These are phyloP conservation scores for Rhizophora apiculata DNA, from an alignment of 345 rosid species.

Conservation along the genomic window DNA sequence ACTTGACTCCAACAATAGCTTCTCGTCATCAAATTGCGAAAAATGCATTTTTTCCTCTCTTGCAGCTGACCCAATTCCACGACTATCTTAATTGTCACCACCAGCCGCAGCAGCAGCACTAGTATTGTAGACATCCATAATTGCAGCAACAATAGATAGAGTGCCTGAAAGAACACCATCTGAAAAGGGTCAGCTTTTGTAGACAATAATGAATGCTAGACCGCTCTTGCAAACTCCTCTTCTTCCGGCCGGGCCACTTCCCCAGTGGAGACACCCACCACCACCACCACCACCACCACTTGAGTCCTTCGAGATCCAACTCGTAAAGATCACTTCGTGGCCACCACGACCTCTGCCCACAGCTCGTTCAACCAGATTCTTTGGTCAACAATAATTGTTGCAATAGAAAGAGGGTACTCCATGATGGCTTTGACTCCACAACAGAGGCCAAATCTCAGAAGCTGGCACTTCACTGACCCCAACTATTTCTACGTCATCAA, in stretches of 20 bases:
- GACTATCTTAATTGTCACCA: constrained; percentile 9
- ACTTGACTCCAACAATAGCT: constrained; percentile 62
- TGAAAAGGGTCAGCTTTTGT: constrained; percentile 90
- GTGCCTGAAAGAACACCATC: constrained; percentile 70
- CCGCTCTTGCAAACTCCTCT: constrained; percentile 90
- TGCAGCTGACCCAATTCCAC: constrained; percentile 39
- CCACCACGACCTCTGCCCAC: constrained; percentile 34
- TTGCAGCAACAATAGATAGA: constrained; percentile 33
- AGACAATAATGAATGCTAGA: constrained; percentile 93
- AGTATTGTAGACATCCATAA: constrained; percentile 21
- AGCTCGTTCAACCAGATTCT: constrained; percentile 49
- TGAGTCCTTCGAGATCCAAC: constrained; percentile 86
- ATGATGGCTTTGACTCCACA: constrained; percentile 54
- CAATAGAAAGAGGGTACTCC: constrained; percentile 56
- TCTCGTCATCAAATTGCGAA: constrained; percentile 84
- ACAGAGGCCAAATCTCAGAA: constrained; percentile 60
- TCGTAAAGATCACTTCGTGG: constrained; percentile 63
- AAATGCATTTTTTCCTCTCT: constrained; percentile 87
- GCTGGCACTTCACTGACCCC: constrained; percentile 56
- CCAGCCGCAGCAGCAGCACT: not conserved
- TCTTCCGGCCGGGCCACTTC: constrained; percentile 88
- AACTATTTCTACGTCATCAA: not conserved
- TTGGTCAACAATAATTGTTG: constrained; percentile 23
- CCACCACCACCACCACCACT: constrained; percentile 99
- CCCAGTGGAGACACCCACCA: constrained; percentile 94